Conservation (phyloP, 108 stramenopile species). For the Cyclostephanos tholiformis region DNA sequence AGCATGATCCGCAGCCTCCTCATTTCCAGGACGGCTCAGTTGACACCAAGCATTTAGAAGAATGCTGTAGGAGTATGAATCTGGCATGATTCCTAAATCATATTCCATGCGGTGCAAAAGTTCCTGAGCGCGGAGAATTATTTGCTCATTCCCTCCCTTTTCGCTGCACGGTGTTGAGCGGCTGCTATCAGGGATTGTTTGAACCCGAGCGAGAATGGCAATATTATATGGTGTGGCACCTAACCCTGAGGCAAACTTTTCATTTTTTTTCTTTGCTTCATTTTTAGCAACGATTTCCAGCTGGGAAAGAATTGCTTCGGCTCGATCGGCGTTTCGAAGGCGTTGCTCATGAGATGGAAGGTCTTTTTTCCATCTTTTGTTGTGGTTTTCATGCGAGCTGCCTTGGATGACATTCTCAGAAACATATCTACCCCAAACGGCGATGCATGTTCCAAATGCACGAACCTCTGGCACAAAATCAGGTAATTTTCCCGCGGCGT, state of each 20-base stretch:
- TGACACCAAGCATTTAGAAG: constrained; percentile 42
- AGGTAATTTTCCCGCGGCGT: constrained; percentile 17
- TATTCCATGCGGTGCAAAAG: constrained; percentile 47
- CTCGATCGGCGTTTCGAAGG: constrained; percentile 32
- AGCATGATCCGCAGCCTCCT: constrained; percentile 42
- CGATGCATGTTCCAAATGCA: constrained; percentile 47
- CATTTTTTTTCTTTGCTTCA: constrained; percentile 32
- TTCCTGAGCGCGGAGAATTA: constrained; percentile 37
- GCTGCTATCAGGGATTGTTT: constrained; percentile 4
- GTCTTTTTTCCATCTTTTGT: constrained; percentile 4
- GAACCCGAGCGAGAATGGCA: constrained; percentile 38
- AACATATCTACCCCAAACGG: constrained; percentile 33
- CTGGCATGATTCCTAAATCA: constrained; percentile 27
- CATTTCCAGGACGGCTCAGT: constrained; percentile 45
- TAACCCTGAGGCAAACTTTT: constrained; percentile 10
- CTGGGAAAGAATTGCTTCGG: constrained; percentile 39
- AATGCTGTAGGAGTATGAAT: constrained; percentile 50
- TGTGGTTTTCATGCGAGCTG: neutral
- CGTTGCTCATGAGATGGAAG: constrained; percentile 21
- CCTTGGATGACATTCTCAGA: neutral
- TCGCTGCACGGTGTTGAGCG: neutral
- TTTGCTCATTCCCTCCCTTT: constrained; percentile 23
- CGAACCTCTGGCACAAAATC: constrained; percentile 45
- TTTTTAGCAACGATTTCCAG: constrained; percentile 34
- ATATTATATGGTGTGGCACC: constrained; percentile 47